phyloP scores from a whole-genome alignment of 352 stramenopile genomes.

The Globisporangium abappressorium region DNA sequence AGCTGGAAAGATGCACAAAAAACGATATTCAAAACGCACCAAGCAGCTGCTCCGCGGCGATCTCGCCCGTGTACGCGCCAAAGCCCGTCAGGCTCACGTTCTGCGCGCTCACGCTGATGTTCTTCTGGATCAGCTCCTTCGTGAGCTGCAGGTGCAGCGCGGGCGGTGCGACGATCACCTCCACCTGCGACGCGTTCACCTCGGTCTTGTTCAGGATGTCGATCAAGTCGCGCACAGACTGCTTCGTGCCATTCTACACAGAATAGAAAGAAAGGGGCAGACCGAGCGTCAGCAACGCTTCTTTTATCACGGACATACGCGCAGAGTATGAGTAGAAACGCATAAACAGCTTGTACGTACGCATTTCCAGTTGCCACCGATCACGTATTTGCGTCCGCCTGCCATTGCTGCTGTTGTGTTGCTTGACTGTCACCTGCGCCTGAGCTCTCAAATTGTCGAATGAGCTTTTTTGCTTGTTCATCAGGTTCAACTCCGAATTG shows the following conservation, averaged over 20 bases:
- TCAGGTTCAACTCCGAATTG: conserved; percentile 1
- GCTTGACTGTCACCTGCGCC: background rate
- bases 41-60: conserved; percentile 90
- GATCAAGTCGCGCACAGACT: conserved; percentile 85
- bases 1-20: background rate
- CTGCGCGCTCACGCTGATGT: conserved; percentile 73
- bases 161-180: conserved; percentile 80
- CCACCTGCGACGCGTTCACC: conserved; percentile 55
- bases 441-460: background rate
- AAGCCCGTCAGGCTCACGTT: conserved; percentile 81
- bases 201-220: conserved; percentile 79
- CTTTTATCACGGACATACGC: background rate
- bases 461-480: background rate
- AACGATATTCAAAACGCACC: conserved; percentile 7
- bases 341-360: conserved; percentile 29
- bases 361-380: conserved; percentile 94
- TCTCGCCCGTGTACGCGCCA: conserved; percentile 92
- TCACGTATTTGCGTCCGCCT: conserved; percentile 74
- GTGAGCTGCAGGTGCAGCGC: conserved; percentile 64
- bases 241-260: conserved; percentile 65
- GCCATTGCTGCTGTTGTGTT: conserved; percentile 6
- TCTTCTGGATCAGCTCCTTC: conserved; percentile 45
- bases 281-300: background rate
- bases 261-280: background rate
- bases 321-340: background rate